phyloP scores from a whole-genome alignment of 176 grass and related monocot species.

The Ensete ventricosum region DNA sequence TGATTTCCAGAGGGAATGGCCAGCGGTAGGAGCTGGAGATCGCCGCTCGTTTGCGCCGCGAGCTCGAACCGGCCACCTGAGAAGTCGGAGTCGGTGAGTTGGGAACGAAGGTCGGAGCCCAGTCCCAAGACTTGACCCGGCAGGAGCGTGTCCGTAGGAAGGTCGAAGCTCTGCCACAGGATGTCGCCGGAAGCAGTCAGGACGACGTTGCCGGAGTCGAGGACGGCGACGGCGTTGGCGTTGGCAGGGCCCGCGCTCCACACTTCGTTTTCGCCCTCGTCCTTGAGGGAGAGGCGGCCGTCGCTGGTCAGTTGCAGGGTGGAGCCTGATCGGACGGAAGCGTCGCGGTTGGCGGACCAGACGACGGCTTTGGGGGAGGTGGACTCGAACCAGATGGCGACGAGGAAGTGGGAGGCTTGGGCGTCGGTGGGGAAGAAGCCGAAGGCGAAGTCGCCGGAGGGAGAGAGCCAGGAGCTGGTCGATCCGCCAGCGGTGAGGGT shows the following conservation, averaged over 20 bases:
- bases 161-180: conserved; percentile 20
- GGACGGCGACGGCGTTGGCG: neutral
- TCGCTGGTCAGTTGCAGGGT: conserved; percentile 2
- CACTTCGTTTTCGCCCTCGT: neutral
- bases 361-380: conserved; percentile 9
- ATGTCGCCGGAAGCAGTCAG: neutral
- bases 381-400: conserved; percentile 32
- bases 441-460: conserved; percentile 28
- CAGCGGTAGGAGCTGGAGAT: conserved; percentile 12
- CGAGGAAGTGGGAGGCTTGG: conserved; percentile 18
- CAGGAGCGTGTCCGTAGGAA: conserved; percentile 21
- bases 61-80: conserved; percentile 22
- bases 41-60: neutral
- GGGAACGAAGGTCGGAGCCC: neutral
- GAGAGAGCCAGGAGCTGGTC: neutral
- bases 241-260: neutral
- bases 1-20: neutral
- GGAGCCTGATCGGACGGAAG: neutral
- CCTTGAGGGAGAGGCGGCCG: conserved; percentile 16
- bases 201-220: conserved; percentile 26
- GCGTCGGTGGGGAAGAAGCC: conserved; percentile 22
- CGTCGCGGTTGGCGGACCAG: conserved; percentile 14
- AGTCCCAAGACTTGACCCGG: neutral
- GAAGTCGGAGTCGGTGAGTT: conserved; percentile 17
- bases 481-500: neutral